Base-by-base conservation (phyloP, 2,329 filamentous ascomycete genomes). In the Furcasterigmium furcatum region DNA sequence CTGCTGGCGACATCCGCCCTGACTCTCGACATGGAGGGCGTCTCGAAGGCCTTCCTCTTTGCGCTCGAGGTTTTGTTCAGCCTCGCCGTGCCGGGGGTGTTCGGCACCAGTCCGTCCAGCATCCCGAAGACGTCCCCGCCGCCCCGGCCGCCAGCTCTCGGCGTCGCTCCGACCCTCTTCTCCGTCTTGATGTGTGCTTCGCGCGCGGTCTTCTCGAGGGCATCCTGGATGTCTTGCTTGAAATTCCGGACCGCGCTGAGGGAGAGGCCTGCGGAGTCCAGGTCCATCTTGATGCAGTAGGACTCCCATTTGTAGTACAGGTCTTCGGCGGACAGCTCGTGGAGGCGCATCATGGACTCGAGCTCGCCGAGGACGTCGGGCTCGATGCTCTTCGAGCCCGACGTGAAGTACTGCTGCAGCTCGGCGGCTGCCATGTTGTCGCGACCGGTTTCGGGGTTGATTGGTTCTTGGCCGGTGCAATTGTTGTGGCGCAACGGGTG, bases 291-390 rank as follows among this genome's bases (percentile, higher is more conserved):
- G 63, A 99, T 86, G 66, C 88, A 91, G 74, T 96, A 97, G 1
- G 91, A 92, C 66, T 99, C 94, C 94, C 94, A 99, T 76, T 97
- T 97, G 81, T 90, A 96, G 67, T 90, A 96, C 21, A 97, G 76
- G 62, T 97, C 94, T 64, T 97, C 85, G 27, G 84, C 77, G 14
- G 84, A 81, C 49, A 97, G 79, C 40, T 82, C 83, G 68, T 96
- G 89, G 49, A 97, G 76, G 45, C 85, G 84, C 70, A 94, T 79
- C 62, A 96, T 95, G 47, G 90, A 95, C 61, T 87, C 79, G 54
- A 99, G 74, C 69, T 96, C 91, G 44, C 77, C 72, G 52, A 90
- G 72, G 46, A 97, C 80, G 64, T 97, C 92, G 52, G 83, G 72
- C 50, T 89, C 81, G 6, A 97, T 74, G 30, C 79, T 70, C 70